Evolutionary conservation across 768 basidiomycete genomes (phyloP).

Genomic region (Leccinum longicurvipes): DNA sequence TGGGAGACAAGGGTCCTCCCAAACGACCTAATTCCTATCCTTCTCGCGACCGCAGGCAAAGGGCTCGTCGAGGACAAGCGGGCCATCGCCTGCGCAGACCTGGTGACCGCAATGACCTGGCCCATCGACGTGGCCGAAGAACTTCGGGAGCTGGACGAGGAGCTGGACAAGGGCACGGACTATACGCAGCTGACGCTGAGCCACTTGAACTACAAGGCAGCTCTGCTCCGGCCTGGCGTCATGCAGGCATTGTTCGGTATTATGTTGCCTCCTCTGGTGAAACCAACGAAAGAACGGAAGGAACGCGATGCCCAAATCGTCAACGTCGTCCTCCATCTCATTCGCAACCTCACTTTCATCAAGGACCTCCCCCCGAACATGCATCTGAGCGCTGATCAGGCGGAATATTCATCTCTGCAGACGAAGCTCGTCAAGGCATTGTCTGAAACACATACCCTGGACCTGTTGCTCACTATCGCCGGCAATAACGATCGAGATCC

Average conservation of each 20-base stretch:
- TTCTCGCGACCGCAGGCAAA: constrained; percentile 75
- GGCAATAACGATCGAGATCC: constrained; percentile 72
- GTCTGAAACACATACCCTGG: constrained; percentile 66
- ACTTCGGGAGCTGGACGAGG: constrained; percentile 85
- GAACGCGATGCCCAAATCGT: constrained; percentile 85
- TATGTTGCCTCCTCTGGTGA: constrained; percentile 75
- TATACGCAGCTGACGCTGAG: constrained; percentile 80
- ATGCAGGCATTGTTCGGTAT: constrained; percentile 73
- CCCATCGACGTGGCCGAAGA: constrained; percentile 96
- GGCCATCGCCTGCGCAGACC: constrained; percentile 79
- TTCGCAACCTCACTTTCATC: constrained; percentile 94
- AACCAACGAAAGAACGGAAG: constrained; percentile 60
- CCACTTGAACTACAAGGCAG: constrained; percentile 88
- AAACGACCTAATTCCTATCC: constrained; percentile 85
- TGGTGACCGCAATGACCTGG: constrained; percentile 98
- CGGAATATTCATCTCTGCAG: constrained; percentile 76
- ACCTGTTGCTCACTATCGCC: constrained; percentile 82
- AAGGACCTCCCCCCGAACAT: constrained; percentile 76
- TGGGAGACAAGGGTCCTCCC: constrained; percentile 82
- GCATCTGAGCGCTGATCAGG: constrained; percentile 70
- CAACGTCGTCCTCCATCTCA: constrained; percentile 81
- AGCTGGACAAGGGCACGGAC: constrained; percentile 75
- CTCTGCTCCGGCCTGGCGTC: constrained; percentile 58
- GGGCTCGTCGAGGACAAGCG: constrained; percentile 78
- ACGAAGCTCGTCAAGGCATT: constrained; percentile 70